Evolutionary conservation across 192 early-diverging fungal genomes (phyloP).

Genomic region (Coemansia aciculifera): DNA sequence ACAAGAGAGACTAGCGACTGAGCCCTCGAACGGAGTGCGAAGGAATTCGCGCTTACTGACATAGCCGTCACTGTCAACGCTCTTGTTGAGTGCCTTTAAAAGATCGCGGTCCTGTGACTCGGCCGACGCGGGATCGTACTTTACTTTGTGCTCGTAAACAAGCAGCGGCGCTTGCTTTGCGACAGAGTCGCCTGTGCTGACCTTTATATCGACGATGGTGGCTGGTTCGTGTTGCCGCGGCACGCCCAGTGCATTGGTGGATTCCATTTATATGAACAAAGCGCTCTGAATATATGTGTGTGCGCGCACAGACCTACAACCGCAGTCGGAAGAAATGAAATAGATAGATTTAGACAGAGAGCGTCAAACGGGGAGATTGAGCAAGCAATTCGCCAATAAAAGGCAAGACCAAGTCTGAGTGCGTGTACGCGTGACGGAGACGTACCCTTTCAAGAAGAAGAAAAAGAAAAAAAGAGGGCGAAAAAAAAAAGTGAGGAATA

Average conservation of each 20-base stretch:
- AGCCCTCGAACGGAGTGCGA: constrained; percentile 44
- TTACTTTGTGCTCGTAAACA: constrained; percentile 42
- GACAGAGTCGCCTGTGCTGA: constrained; percentile 18
- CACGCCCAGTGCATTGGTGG: constrained; percentile 30
- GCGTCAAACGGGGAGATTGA: background rate
- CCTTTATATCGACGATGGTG: constrained; percentile 44
- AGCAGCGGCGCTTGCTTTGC: constrained; percentile 38
- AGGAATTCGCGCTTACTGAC: constrained; percentile 40
- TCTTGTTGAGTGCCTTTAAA: constrained; percentile 32
- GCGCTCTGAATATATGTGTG: background rate
- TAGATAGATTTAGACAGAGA: background rate
- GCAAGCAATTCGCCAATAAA: background rate
- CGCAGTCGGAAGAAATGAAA: background rate
- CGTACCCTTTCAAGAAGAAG: background rate
- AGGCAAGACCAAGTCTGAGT: background rate
- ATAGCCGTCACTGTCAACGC: constrained; percentile 24
- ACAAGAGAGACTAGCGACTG: constrained; percentile 14
- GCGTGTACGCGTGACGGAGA: background rate
- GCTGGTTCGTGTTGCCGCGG: constrained; percentile 46
- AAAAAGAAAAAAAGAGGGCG: background rate
- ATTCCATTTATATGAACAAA: constrained; percentile 28
- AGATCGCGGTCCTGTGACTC: constrained; percentile 11
- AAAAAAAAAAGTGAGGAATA: background rate
- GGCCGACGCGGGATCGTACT: constrained; percentile 9
- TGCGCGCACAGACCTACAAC: background rate